phyloP scores from a whole-genome alignment of 148 eudicot species.

The Silene conica region DNA sequence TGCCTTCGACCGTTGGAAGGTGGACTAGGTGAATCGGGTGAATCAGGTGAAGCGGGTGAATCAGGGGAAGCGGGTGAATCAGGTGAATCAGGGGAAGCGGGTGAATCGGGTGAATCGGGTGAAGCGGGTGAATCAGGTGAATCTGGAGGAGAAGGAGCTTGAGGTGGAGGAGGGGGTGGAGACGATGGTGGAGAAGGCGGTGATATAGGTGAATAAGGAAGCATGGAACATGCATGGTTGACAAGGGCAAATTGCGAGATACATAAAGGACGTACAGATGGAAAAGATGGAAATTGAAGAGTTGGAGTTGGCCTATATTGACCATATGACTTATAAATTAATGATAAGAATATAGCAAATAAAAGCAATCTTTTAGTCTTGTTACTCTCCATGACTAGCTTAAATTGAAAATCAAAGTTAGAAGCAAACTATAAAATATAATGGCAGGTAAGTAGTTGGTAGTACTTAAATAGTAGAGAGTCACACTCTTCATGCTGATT shows the following conservation, averaged over 20 bases:
- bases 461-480: constrained; percentile 28
- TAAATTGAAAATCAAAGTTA: constrained; percentile 2
- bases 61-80: constrained; percentile 13
- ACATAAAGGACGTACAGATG: constrained; percentile 48
- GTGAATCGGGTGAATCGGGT: neutral
- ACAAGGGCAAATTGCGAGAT: constrained; percentile 57
- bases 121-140: too few relatives aligned
- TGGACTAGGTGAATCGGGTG: constrained; percentile 17
- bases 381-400: constrained; percentile 32
- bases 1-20: constrained; percentile 22
- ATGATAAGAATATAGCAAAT: constrained; percentile 27
- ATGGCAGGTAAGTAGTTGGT: constrained; percentile 12
- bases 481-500: constrained; percentile 44
- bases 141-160: neutral
- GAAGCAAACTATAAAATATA: constrained; percentile 11
- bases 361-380: constrained; percentile 13
- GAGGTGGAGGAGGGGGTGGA: constrained; percentile 14
- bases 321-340: constrained; percentile 29
- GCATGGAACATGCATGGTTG: constrained; percentile 55
- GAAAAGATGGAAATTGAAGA: constrained; percentile 22
- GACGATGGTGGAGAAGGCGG: constrained; percentile 38
- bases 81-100: constrained; percentile 19
- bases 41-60: neutral
- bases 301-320: constrained; percentile 22
- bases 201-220: constrained; percentile 41